Conservation (phyloP, 768 basidiomycete species). For the Boletus rubroflammeus region DNA sequence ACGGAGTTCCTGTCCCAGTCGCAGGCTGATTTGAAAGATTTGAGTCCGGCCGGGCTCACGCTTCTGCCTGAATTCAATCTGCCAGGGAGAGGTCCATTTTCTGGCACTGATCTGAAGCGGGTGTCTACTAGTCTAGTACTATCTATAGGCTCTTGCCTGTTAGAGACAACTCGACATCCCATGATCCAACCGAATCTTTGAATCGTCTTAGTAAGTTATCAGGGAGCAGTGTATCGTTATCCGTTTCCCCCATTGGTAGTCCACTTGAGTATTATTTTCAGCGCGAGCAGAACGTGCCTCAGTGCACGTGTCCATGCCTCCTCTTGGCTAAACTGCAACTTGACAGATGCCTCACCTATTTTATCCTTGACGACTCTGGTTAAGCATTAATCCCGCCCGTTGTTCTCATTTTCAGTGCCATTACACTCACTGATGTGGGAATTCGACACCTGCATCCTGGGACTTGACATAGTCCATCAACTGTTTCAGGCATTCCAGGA, state of each 20-base stretch:
- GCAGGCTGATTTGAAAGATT: not conserved
- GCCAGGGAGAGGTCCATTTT: not conserved
- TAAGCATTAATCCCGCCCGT: not conserved
- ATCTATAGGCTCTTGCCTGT: not conserved
- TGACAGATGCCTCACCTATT: constrained; percentile 93
- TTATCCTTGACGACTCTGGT: constrained; percentile 85
- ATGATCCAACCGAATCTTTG: not conserved
- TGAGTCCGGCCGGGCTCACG: not conserved
- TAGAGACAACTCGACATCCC: not conserved
- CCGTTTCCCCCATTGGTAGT: constrained; percentile 71
- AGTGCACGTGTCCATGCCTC: constrained; percentile 94
- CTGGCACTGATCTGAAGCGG: not conserved
- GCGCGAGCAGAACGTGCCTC: constrained; percentile 83
- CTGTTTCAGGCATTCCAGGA: constrained; percentile 92
- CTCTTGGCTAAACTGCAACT: constrained; percentile 92
- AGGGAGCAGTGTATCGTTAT: not conserved
- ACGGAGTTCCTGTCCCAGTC: not conserved
- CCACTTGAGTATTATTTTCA: constrained; percentile 88
- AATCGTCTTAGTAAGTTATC: not conserved
- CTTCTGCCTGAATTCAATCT: not conserved
- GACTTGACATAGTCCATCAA: constrained; percentile 81
- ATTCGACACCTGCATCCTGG: constrained; percentile 68
- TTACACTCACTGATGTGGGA: constrained; percentile 78
- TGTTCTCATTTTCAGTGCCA: not conserved
- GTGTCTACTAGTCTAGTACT: too few species aligned